These are phyloP conservation scores for Haematococcus lacustris DNA, from an alignment of 139 green algal species.

Conservation along the genomic window DNA sequence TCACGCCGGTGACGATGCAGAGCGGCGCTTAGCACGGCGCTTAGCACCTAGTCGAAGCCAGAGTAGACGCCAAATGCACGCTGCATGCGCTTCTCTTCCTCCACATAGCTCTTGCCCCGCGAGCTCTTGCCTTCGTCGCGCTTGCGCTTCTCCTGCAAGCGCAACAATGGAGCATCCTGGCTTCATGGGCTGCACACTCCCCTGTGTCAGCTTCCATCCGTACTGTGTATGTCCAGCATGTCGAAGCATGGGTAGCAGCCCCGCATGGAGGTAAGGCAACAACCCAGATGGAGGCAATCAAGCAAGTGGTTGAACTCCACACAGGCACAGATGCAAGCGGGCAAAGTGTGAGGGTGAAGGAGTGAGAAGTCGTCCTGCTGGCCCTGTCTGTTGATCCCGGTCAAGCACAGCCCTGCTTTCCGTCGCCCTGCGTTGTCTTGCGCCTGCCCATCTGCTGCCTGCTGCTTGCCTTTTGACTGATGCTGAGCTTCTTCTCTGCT, in stretches of 20 bases:
- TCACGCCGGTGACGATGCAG: too few relatives aligned
- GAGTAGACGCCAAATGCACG: slow-evolving; percentile 36
- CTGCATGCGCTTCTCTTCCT: slow-evolving; percentile 50
- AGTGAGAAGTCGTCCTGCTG: too few relatives aligned
- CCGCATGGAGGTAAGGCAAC: neutral
- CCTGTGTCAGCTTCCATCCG: neutral
- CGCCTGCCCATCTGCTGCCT: neutral
- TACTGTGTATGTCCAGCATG: neutral
- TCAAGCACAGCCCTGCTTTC: neutral
- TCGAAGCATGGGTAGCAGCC: neutral
- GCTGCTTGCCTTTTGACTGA: slow-evolving; percentile 30
- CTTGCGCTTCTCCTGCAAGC: slow-evolving; percentile 49
- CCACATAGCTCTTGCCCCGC: slow-evolving; percentile 41
- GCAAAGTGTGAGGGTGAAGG: too few relatives aligned
- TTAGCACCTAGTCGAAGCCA: slow-evolving; percentile 53
- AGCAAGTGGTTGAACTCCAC: neutral
- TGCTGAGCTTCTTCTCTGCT: slow-evolving; percentile 20
- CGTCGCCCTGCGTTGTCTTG: neutral
- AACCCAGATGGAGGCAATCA: neutral
- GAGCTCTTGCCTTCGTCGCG: slow-evolving; percentile 23
- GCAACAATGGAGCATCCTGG: neutral
- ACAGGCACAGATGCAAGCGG: neutral
- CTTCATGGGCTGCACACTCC: neutral
- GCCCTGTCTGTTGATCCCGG: too few relatives aligned
- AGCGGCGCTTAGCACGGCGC: too few relatives aligned